Evolutionary conservation across 108 stramenopile genomes (phyloP), one percentile per base, ranked within the genome.

Genomic region (Pinguiococcus pyrenoidosus): DNA sequence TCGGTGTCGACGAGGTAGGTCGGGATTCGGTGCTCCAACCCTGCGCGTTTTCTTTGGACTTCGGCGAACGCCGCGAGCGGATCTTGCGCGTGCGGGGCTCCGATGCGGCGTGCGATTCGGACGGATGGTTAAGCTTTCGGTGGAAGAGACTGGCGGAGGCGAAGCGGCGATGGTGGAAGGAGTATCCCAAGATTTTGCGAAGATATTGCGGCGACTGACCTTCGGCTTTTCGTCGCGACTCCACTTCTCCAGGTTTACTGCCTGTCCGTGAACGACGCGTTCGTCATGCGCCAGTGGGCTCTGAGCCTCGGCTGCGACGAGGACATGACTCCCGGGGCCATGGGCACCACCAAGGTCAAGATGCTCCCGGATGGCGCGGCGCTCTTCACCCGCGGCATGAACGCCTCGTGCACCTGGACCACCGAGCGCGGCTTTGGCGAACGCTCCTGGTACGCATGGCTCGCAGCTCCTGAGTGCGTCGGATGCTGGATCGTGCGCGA

Each of bases 181-280:
- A n/a, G n/a, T n/a, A n/a, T n/a, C n/a, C n/a, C n/a, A n/a, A n/a
- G n/a, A n/a, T n/a, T n/a, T n/a, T n/a, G n/a, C n/a, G n/a, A n/a
- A n/a, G n/a, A n/a, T n/a, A n/a, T n/a, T n/a, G n/a, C n/a, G n/a
- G n/a, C n/a, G n/a, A n/a, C n/a, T n/a, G n/a, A n/a, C n/a, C n/a
- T n/a, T n/a, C n/a, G n/a, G n/a, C n/a, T n/a, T n/a, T n/a, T n/a
- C n/a, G n/a, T n/a, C n/a, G n/a, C n/a, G n/a, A n/a, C n/a, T n/a
- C n/a, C n/a, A n/a, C n/a, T n/a, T n/a, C n/a, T n/a, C n/a, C n/a
- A 72, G 28, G 71, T 76, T 4, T 76, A 72, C 67, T 76, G 71
- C 43, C 37, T 76, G 21, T 54, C 51, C 17, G 71, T 72, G 13
- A 76, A 76, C 51, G 75, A 76, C 52, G 75, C 75, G 3, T 76